These are phyloP conservation scores for Mallotus repandus DNA, from an alignment of 441 rosid genomes.

Conservation along the genomic window DNA sequence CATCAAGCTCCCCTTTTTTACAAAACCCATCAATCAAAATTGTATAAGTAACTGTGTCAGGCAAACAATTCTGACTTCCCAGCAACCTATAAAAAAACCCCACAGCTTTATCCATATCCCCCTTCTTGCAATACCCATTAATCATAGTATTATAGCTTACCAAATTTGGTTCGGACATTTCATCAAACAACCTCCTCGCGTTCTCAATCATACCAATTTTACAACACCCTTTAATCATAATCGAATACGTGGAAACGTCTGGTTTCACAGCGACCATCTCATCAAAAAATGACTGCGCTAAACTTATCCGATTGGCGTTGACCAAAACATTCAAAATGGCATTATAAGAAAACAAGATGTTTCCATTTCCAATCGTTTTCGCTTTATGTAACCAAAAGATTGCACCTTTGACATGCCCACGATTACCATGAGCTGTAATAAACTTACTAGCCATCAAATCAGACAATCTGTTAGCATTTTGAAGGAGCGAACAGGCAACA, in stretches of 20 bases:
- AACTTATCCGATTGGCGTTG: constrained; percentile 20
- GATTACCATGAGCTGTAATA: constrained; percentile 33
- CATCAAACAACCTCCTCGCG: constrained; percentile 44
- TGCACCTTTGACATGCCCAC: constrained; percentile 31
- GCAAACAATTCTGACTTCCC: constrained; percentile 50
- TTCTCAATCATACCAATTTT: constrained; percentile 36
- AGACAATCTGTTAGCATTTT: constrained; percentile 27
- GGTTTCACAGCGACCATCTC: constrained; percentile 27
- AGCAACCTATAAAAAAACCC: constrained; percentile 32
- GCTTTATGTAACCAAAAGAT: constrained; percentile 41
- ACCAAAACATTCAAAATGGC: constrained; percentile 37
- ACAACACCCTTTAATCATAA: constrained; percentile 37
- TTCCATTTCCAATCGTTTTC: constrained; percentile 26
- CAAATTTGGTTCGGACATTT: constrained; percentile 37
- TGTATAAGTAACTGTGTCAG: constrained; percentile 61
- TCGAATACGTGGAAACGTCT: constrained; percentile 38
- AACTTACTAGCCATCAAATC: constrained; percentile 36
- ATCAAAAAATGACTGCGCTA: constrained; percentile 31
- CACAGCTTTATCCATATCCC: constrained; percentile 35
- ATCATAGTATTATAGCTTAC: constrained; percentile 39
- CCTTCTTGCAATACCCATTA: constrained; percentile 44
- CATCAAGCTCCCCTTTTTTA: constrained; percentile 55
- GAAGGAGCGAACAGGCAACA: constrained; percentile 28
- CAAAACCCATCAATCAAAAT: constrained; percentile 76
- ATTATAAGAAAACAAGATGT: constrained; percentile 36